phyloP scores from a whole-genome alignment of 1,284 basidiomycete genomes.

The Lentinus polychrous region DNA sequence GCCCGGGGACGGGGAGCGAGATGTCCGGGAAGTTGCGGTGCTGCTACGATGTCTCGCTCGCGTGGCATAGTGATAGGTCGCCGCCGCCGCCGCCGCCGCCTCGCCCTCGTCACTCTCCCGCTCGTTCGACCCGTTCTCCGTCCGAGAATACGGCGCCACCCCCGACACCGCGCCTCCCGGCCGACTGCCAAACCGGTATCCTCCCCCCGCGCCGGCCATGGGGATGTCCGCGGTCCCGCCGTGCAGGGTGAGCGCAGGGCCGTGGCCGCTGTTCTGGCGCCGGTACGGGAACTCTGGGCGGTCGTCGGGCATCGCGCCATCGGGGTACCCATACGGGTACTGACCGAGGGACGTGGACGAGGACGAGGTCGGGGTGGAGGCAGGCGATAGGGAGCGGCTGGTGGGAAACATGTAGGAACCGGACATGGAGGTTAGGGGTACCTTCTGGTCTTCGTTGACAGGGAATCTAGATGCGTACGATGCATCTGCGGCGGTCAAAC shows the following conservation, averaged over 20 bases:
- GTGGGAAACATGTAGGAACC: slow-evolving; percentile 54
- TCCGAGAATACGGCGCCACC: slow-evolving; percentile 42
- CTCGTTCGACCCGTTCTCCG: slow-evolving; percentile 44
- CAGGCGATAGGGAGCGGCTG: slow-evolving; percentile 68
- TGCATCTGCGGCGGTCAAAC: slow-evolving; percentile 50
- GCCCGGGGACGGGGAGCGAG: slow-evolving; percentile 68
- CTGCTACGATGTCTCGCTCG: slow-evolving; percentile 20
- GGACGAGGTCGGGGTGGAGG: slow-evolving; percentile 59
- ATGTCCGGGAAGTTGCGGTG: slow-evolving; percentile 33
- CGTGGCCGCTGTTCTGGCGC: slow-evolving; percentile 42
- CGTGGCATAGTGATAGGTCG: slow-evolving; percentile 25
- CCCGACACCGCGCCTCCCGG: slow-evolving; percentile 41
- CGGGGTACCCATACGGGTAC: slow-evolving; percentile 56
- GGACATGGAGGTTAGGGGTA: slow-evolving; percentile 46
- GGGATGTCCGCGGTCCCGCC: slow-evolving; percentile 68
- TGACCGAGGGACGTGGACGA: slow-evolving; percentile 57
- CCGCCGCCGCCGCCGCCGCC: slow-evolving; percentile 23
- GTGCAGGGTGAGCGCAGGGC: slow-evolving; percentile 58
- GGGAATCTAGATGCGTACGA: slow-evolving; percentile 45
- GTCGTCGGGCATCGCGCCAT: slow-evolving; percentile 44
- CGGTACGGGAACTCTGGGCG: slow-evolving; percentile 54
- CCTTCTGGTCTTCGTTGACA: slow-evolving; percentile 55
- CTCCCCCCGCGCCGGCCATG: slow-evolving; percentile 39
- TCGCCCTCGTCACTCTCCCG: slow-evolving; percentile 53
- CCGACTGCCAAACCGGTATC: slow-evolving; percentile 47